Evolutionary conservation across 2,329 filamentous ascomycete genomes (phyloP).

Genomic region (Aaosphaeria arxii): DNA sequence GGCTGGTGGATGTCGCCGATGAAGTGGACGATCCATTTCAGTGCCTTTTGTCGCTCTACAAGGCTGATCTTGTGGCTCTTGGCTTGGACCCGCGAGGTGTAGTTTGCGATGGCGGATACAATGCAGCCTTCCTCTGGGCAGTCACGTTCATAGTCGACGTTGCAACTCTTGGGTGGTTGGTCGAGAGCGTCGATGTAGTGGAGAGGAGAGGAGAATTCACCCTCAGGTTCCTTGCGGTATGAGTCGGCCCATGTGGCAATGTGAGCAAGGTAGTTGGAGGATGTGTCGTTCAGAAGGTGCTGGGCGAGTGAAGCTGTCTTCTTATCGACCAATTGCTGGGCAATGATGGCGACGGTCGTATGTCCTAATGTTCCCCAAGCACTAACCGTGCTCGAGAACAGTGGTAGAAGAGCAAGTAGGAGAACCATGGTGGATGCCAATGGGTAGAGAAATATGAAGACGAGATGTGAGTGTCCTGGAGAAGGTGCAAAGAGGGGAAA

Average conservation of each 20-base stretch:
- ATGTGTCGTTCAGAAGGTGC: slow-evolving; percentile 43
- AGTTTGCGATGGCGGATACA: slow-evolving; percentile 53
- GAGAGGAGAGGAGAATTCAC: slow-evolving; percentile 45
- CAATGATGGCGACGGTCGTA: slow-evolving; percentile 54
- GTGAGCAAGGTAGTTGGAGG: slow-evolving; percentile 47
- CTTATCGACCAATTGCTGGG: slow-evolving; percentile 46
- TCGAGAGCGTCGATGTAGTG: slow-evolving; percentile 55
- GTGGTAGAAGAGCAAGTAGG: slow-evolving; percentile 20
- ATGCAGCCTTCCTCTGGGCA: slow-evolving; percentile 51
- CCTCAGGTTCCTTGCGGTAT: slow-evolving; percentile 49
- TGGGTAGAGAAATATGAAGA: slow-evolving; percentile 2
- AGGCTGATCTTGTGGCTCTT: slow-evolving; percentile 24
- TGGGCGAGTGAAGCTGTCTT: slow-evolving; percentile 45
- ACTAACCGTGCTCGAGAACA: slow-evolving; percentile 17
- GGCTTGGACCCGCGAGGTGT: slow-evolving; percentile 34
- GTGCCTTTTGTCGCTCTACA: slow-evolving; percentile 40
- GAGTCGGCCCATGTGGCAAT: slow-evolving; percentile 55
- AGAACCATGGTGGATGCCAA: slow-evolving; percentile 20
- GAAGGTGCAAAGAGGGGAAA: neutral
- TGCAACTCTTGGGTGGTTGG: slow-evolving; percentile 46
- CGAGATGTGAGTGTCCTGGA: neutral
- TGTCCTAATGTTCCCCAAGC: slow-evolving; percentile 56
- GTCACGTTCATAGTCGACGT: slow-evolving; percentile 51
- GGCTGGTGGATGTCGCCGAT: slow-evolving; percentile 75
- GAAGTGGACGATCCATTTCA: slow-evolving; percentile 53